phyloP scores from a whole-genome alignment of 2,329 filamentous ascomycete genomes.

The Tolypocladium amazonense region DNA sequence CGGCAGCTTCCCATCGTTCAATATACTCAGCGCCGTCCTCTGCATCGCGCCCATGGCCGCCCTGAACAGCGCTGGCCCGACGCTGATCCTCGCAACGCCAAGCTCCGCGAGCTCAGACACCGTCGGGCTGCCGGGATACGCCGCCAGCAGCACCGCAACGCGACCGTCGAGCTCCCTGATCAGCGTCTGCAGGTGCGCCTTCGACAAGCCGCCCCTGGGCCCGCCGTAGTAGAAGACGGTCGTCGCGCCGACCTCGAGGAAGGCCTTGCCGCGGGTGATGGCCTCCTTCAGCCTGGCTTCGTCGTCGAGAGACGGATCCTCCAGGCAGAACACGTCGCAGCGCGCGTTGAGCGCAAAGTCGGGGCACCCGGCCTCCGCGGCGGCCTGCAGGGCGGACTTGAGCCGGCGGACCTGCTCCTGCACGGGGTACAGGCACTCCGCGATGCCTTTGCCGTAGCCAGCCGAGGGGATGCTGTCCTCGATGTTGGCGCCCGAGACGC shows the following conservation, averaged over 20 bases:
- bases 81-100: conserved; percentile 44
- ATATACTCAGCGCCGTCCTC: conserved; percentile 18
- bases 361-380: conserved; percentile 34
- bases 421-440: conserved; percentile 21
- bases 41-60: conserved; percentile 28
- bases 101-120: conserved; percentile 32
- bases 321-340: conserved; percentile 38
- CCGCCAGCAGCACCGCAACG: conserved; percentile 35
- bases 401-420: conserved; percentile 39
- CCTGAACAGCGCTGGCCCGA: conserved; percentile 37
- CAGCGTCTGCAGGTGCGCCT: conserved; percentile 34
- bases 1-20: conserved; percentile 11
- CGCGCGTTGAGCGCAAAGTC: conserved; percentile 49
- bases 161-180: conserved; percentile 36
- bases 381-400: conserved; percentile 27
- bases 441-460: conserved; percentile 21
- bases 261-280: conserved; percentile 42
- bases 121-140: conserved; percentile 25
- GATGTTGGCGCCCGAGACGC: conserved; percentile 47
- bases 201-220: conserved; percentile 27
- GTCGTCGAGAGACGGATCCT: conserved; percentile 16
- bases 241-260: conserved; percentile 45
- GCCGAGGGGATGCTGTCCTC: conserved; percentile 36
- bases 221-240: conserved; percentile 53
- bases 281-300: conserved; percentile 33